Evolutionary conservation across 352 stramenopile species (phyloP), one percentile per base, ranked within the genome.

Genomic region (Pythium rishiriense): DNA sequence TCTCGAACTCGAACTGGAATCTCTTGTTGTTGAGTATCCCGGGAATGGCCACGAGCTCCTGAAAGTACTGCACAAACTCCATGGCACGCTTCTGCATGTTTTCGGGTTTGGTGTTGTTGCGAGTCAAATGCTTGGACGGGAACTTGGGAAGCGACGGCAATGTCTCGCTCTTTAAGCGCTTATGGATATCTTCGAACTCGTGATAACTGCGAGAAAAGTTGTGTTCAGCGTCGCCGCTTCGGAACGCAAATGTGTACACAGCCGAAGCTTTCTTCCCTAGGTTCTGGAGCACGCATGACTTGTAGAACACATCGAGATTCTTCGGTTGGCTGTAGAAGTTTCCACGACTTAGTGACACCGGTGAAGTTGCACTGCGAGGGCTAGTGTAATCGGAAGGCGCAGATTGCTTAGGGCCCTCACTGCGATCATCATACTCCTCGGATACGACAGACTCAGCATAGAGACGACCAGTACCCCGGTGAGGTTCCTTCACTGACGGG

Each of bases 51-150:
- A 93, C 66, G 7, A 94, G 66, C 25, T 87, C 73, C 55, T 91
- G 74, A 28, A 94, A 77, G 46, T 94, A 94, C 50, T 85, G 57
- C 21, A 85, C 70, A 33, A 93, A 83, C 52, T 94, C 86, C 49
- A 90, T 78, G 2, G 79, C 86, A n/a, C 86, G 83, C 69, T 92
- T 94, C 62, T 89, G 74, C 81, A 94, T 90, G 41, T 93, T 93
- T 25, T 94, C 86, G 0, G 84, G 79, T 56, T 94, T 94, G 15
- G 69, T 88, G 53, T 87, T 88, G 66, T 92, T 93, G 28, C 83
- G 84, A 19, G 87, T 62, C 19, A 74, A 69, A 47, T 94, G 84
- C 56, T 92, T 94, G 0, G 84, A 85, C 15, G 86, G 86, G 51
- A 94, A 91, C 53, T 91, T 94, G 2, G 84, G 86, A 29, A 92